phyloP scores from a whole-genome alignment of 768 basidiomycete genomes.

The Auricularia sp. region DNA sequence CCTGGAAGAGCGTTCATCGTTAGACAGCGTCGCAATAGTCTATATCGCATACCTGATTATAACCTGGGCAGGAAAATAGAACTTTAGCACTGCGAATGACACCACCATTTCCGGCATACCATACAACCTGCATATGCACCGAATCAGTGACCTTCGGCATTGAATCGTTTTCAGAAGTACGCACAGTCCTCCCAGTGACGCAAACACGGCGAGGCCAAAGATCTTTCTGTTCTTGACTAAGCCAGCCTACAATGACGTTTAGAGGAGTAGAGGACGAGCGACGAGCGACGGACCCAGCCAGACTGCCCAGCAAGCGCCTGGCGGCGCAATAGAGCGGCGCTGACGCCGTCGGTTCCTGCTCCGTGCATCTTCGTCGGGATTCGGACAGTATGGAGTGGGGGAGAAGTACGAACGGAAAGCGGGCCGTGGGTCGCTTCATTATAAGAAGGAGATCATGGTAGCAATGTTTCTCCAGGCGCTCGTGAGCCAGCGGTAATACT shows the following conservation, averaged over 20 bases:
- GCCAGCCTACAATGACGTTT: conserved; percentile 35
- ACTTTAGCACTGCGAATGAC: background rate
- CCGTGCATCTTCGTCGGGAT: too few species aligned
- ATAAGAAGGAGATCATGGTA: too few species aligned
- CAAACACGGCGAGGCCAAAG: conserved; percentile 64
- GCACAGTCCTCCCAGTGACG: conserved; percentile 67
- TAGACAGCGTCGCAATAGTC: conserved; percentile 3
- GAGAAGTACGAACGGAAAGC: too few species aligned
- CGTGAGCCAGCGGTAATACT: too few species aligned
- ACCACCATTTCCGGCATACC: conserved; percentile 28
- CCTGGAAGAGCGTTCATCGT: conserved; percentile 26
- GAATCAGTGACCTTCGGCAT: background rate
- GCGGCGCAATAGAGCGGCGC: too few species aligned
- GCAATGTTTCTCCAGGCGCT: too few species aligned
- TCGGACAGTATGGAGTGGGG: too few species aligned
- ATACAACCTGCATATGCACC: conserved; percentile 39
- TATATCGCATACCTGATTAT: conserved; percentile 43
- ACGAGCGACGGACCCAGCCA: conserved; percentile 45
- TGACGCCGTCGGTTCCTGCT: too few species aligned
- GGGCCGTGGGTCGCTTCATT: too few species aligned
- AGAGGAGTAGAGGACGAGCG: conserved; percentile 4
- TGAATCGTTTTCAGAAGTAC: conserved; percentile 17
- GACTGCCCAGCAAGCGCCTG: conserved; percentile 39
- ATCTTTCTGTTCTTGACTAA: conserved; percentile 56
- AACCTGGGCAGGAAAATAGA: conserved; percentile 30